Conservation (phyloP, 306 rosid species). For the Heteromeles arbutifolia region DNA sequence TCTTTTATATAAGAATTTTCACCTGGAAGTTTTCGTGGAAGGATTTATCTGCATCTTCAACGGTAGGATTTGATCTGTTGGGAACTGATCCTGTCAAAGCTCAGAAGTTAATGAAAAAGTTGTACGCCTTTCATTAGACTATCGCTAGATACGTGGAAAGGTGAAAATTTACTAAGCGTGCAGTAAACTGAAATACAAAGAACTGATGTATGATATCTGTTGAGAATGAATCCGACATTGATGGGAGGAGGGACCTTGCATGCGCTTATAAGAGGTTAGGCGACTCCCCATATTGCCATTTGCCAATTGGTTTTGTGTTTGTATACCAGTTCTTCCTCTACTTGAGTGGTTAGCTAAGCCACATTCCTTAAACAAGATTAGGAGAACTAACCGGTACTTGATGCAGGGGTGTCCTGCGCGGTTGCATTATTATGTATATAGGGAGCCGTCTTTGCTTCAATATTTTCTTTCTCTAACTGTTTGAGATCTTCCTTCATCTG, state of each 20-base stretch:
- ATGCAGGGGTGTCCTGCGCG: conserved; percentile 31
- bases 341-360: neutral
- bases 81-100: conserved; percentile 40
- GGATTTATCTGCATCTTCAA: conserved; percentile 42
- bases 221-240: no score
- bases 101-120: conserved; percentile 20
- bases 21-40: conserved; percentile 64
- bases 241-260: no score
- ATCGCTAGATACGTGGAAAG: neutral
- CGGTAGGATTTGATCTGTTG: conserved; percentile 24
- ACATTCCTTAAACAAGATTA: conserved; percentile 7
- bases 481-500: conserved; percentile 40
- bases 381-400: conserved; percentile 47
- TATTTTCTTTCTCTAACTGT: conserved; percentile 27
- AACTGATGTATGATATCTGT: no score
- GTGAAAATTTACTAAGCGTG: neutral
- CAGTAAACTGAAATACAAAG: neutral
- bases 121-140: conserved; percentile 4
- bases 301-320: neutral
- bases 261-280: no score
- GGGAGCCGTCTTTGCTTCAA: conserved; percentile 23
- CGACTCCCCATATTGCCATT: no score
- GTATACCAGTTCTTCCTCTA: neutral
- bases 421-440: conserved; percentile 11
- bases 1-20: conserved; percentile 2